phyloP scores from a whole-genome alignment of 164 flowering plant species.

The Piper longum region DNA sequence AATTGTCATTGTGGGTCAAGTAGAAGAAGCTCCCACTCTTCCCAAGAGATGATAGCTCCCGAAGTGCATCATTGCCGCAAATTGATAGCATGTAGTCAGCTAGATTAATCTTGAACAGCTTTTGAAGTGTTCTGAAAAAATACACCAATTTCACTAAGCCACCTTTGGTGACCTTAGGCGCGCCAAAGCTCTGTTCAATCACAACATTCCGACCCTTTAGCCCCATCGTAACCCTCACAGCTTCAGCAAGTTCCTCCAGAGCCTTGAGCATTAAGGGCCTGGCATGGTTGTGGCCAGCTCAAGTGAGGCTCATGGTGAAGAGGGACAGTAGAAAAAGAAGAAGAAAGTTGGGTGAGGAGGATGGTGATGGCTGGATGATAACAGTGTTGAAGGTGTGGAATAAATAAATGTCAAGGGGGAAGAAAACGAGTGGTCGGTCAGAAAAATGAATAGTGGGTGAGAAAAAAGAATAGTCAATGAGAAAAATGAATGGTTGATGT shows the following conservation, averaged over 20 bases:
- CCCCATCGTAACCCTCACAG: constrained; percentile 98
- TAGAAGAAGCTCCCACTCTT: constrained; percentile 94
- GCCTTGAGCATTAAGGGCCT: constrained; percentile 87
- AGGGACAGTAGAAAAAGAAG: too few relatives aligned
- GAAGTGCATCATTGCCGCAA: constrained; percentile 87
- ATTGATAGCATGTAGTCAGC: constrained; percentile 95
- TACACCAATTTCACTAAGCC: constrained; percentile 16
- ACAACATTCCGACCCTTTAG: constrained; percentile 92
- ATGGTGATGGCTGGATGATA: too few relatives aligned
- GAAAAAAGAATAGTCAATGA: too few relatives aligned
- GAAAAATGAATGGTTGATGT: too few relatives aligned
- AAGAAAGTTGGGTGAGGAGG: too few relatives aligned
- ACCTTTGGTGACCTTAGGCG: constrained; percentile 94
- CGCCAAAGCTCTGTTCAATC: constrained; percentile 82
- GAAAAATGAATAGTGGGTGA: too few relatives aligned
- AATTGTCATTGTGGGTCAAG: constrained; percentile 67
- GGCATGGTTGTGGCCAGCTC: too few relatives aligned
- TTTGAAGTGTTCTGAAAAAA: constrained; percentile 63
- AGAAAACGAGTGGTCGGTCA: too few relatives aligned
- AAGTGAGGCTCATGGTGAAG: too few relatives aligned
- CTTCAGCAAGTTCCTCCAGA: constrained; percentile 93
- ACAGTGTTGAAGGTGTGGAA: too few relatives aligned
- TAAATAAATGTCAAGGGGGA: too few relatives aligned
- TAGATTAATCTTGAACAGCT: constrained; percentile 77
- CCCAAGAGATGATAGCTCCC: constrained; percentile 93